Conservation (phyloP, 192 early-diverging fungal species). For the Phlyctochytrium planicorne region DNA sequence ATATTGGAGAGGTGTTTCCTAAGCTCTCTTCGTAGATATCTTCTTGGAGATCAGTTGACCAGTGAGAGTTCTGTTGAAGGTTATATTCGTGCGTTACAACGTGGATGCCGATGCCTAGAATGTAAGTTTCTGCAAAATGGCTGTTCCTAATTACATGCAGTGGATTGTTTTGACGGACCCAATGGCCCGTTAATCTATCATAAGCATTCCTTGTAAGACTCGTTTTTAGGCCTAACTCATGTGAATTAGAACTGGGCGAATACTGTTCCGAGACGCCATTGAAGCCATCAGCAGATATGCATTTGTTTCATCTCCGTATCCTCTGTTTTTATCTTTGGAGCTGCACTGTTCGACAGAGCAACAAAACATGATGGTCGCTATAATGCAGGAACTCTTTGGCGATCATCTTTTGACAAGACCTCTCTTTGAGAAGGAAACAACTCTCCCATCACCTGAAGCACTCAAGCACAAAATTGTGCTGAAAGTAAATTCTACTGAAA, state of each 20-base stretch:
- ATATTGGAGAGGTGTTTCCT: neutral
- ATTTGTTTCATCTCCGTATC: constrained; percentile 78
- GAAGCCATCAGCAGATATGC: constrained; percentile 83
- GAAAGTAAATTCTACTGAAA: constrained; percentile 54
- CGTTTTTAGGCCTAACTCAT: constrained; percentile 5
- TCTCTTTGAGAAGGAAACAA: constrained; percentile 30
- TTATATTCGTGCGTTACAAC: constrained; percentile 81
- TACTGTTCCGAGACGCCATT: constrained; percentile 80
- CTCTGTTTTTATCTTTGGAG: constrained; percentile 83
- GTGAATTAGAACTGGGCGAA: constrained; percentile 63
- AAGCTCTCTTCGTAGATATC: constrained; percentile 44
- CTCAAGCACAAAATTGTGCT: constrained; percentile 72
- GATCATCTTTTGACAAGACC: constrained; percentile 59
- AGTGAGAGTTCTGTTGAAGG: constrained; percentile 79
- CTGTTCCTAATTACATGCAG: constrained; percentile 34
- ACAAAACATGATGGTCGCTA: constrained; percentile 73
- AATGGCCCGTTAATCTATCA: constrained; percentile 81
- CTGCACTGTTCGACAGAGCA: constrained; percentile 74
- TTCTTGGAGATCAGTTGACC: constrained; percentile 78
- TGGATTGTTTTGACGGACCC: constrained; percentile 89
- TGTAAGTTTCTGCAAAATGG: constrained; percentile 30
- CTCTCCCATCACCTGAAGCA: constrained; percentile 69
- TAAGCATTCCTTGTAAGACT: constrained; percentile 71
- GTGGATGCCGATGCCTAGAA: constrained; percentile 89
- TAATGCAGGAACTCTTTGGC: constrained; percentile 68